Evolutionary conservation across 192 early-diverging fungal species (phyloP), one percentile per base, ranked within the genome.

Genomic region (Lobulomyces angularis): DNA sequence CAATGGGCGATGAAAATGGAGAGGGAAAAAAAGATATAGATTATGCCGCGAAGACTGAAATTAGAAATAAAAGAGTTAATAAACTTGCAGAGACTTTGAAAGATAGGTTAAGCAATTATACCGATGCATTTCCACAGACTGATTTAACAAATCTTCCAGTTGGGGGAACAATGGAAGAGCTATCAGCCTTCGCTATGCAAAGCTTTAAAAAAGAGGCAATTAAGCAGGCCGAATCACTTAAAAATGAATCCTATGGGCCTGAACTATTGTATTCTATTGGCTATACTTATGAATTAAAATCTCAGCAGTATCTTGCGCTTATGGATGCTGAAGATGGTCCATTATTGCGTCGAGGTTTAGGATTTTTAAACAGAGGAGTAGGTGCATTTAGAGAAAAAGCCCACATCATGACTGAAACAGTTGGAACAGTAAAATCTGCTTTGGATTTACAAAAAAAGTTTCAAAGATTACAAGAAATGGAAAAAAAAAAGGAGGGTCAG

Each of bases 181-280:
- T 65, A 14, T 58, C 79, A 23, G 43, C 58, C 3, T 56, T 64
- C 4, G 72, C 81, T 6, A 53, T 78, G 21, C 60, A 73, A 29
- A 60, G 77, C 0, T 92, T 84, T 59, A 62, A 62, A 33, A 61
- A 74, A n/a, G 62, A 77, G 35, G 72, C 82, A 28, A 65, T 68
- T 40, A 46, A 74, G 19, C 91, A 98, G 53, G 86, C 88, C 2
- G 84, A 92, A 34, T 74, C 76, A 19, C 73, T 98, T 32, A 89
- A 90, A 58, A 52, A 59, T 11, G 95, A 96, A 55, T 84, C 79
- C 24, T 88, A 88, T 50, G 95, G 95, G 17, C 74, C 89, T 9
- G 91, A 94, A 58, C 68, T 98, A 11, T 58, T 98, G 37, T 87
- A 94, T 56, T 80, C 84, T 3, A 82, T 96, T 45, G 95, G 95